Base-by-base conservation (phyloP, 1,284 basidiomycete species). In the Gomphus sp. region DNA sequence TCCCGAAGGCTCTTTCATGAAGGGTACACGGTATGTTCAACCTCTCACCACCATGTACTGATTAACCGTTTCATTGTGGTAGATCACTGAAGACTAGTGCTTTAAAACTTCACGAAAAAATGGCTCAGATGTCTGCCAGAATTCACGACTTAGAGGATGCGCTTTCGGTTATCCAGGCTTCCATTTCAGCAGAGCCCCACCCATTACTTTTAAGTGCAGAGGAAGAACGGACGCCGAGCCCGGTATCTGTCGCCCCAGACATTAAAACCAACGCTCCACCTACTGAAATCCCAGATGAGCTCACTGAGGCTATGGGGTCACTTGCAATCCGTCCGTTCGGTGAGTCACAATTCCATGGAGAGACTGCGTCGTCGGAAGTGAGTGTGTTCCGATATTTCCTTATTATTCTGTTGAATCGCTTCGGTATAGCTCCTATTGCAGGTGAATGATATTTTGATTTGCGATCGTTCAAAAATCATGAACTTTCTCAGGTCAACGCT, bases 341-440 rank as follows among this genome's bases (percentile, higher is more conserved):
- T 0, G 80, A 81, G 64, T 74, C 78, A 1, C 75, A 69, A 48
- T 86, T 83, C 66, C 75, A 82, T 62, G 83, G 85, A 10, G 76
- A 79, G 60, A 85, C 83, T 3, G 81, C 85, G 2, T 76, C 83
- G 31, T 77, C 82, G 37, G 85, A 87, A 74, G 84, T 84, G 64
- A 56, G 74, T 64, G 31, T 7, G 6, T 4, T 34, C 60, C 25
- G 14, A 39, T 51, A n/a, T 16, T 37, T 55, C 36, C 25, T 37
- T 16, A 2, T 39, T 25, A 39, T 55, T 33, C 12, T 28, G 39
- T 33, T 54, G 25, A 49, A 2, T n/a, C 22, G 34, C 18, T 22
- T 16, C 16, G 34, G 25, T 41, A n/a, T 55, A 55, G 52, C 34
- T 47, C 37, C 49, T 59, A n/a, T 41, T 59, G 33, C 52, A 59